Evolutionary conservation across 345 rosid species (phyloP), one percentile per base, ranked within the genome.

Genomic region (Aegle marmelos): DNA sequence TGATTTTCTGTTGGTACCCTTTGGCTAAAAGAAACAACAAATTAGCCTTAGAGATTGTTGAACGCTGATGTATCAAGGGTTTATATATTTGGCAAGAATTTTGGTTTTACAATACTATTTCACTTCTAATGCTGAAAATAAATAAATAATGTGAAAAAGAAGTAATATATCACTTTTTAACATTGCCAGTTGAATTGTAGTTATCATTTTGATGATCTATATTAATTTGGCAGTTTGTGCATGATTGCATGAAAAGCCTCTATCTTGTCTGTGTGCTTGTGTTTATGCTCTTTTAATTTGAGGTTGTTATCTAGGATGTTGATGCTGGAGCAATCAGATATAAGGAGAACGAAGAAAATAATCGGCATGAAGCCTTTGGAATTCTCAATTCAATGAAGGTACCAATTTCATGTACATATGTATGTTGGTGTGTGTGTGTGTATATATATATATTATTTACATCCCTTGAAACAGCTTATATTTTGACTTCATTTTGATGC

Each of bases 351-450:
- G 92, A 81, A 61, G 81, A 73, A 60, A 76, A 69, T 75, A 85
- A 82, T 80, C 80, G 74, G 79, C 84, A 80, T 68, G 91, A 83
- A 79, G 83, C 86, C 73, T 94, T 88, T 82, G 89, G 64, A 71
- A n/a, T 83, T 70, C 92, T 91, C 76, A 82, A 77, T 85, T 87
- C 86, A 61, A 70, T 92, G 75, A 89, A 91, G 97, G 98, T 94
- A 82, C 75, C 53, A 59, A 34, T 75, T 62, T 67, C 9, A 1
- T 39, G 68, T 3, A 10, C 53, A 36, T 67, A 5, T 67, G 8
- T 33, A 66, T 33, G 25, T n/a, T 45, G 50, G n/a, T 13, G 4
- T 22, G 8, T 33, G 36, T 33, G 25, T n/a, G 11, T 16, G n/a
- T 13, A 1, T 22, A 7, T 33, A 8, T 53, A 19, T 53, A 14